Base-by-base conservation (phyloP, 805 yeast genomes). In the Nakazawaea holstii region DNA sequence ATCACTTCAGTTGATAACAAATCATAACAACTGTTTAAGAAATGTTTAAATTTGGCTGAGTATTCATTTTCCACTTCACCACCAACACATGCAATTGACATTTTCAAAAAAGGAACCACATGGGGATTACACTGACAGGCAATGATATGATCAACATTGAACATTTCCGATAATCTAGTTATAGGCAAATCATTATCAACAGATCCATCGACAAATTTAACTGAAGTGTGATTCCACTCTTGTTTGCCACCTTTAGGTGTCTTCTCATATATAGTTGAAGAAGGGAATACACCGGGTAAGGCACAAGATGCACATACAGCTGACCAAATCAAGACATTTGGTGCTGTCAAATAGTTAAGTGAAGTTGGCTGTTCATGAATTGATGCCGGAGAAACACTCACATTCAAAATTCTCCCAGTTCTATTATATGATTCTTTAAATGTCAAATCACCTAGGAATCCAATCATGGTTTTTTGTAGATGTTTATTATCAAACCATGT, bases 51-150 rank as follows among this genome's bases (percentile, higher is more conserved):
- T 47, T 73, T 70, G 17, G 82, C 78, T 50, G 78, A 76, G 35
- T 76, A 66, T 51, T 79, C 84, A 50, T 77, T 76, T 55, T 84
- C 87, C 38, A 80, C 66, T 52, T 77, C 83, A 7, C 87, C 87
- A 10, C 89, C 90, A 17, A 80, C 81, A 60, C 80, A 77, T 17
- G 82, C 78, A 4, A 82, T 73, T 0, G 90, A 80, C 45, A 82
- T 67, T 54, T 81, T 82, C 55, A 94, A 70, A 43, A 92, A 76
- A 0, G 99, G 99, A 2, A 87, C 87, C 13, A 94, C 95, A 61
- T 94, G 99, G 0, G 97, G 95, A 59, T 94, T 94, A 1, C 94
- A 99, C 62, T 94, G 99, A 40, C 96, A 92, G 0, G 97, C 99
- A 55, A 94, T 90, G 52, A 94, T 91, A 63, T 94, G 97, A 61